phyloP scores from a whole-genome alignment of 345 rosid genomes.

The Arabis alpina region DNA sequence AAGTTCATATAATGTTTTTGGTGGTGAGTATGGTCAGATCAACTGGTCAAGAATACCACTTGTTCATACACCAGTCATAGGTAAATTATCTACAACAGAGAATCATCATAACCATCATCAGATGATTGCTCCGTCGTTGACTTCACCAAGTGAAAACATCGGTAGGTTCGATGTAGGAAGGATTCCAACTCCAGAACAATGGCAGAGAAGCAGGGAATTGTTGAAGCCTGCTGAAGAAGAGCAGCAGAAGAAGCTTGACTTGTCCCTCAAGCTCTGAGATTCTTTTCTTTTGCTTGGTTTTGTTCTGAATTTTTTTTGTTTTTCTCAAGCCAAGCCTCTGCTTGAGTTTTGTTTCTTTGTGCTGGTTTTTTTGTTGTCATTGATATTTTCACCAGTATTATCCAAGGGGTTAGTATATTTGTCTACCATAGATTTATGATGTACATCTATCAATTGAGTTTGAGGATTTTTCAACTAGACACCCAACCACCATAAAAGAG shows the following conservation, averaged over 20 bases:
- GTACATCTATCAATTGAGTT: constrained; percentile 18
- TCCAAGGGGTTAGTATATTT: constrained; percentile 32
- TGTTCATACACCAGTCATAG: constrained; percentile 60
- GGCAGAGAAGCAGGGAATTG: constrained; percentile 41
- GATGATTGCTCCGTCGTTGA: constrained; percentile 26
- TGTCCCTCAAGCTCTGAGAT: constrained; percentile 67
- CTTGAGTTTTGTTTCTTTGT: constrained; percentile 10
- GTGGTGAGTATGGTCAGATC: constrained; percentile 45
- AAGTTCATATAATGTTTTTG: constrained; percentile 46
- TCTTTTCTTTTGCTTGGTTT: constrained; percentile 13
- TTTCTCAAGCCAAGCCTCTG: not conserved
- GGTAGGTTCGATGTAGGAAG: constrained; percentile 50
- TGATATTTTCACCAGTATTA: constrained; percentile 30
- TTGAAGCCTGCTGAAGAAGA: constrained; percentile 53
- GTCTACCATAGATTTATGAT: constrained; percentile 24
- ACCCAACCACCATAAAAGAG: constrained; percentile 23
- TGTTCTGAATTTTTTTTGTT: constrained; percentile 9
- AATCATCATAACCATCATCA: constrained; percentile 27
- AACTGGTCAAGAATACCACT: constrained; percentile 56
- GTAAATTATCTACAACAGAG: constrained; percentile 53
- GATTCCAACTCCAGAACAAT: constrained; percentile 36
- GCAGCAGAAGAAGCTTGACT: constrained; percentile 58
- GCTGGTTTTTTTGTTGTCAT: constrained; percentile 20
- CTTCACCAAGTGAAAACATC: constrained; percentile 32
- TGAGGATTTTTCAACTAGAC: not conserved